Base-by-base conservation (phyloP, 2,329 filamentous ascomycete genomes). In the Paraconiothyrium brasiliense region DNA sequence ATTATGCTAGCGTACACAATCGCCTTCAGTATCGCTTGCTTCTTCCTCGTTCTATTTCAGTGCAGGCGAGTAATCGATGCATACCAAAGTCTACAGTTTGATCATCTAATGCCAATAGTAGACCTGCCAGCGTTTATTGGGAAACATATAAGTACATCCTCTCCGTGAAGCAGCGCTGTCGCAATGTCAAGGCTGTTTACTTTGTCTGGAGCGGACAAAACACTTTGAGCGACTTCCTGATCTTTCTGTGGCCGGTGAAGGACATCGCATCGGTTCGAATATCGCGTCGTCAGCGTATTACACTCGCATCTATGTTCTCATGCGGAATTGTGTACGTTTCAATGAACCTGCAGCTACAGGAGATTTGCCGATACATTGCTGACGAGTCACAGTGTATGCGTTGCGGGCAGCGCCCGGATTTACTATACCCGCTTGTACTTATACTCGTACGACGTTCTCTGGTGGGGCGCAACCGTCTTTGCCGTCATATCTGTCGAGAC, bases 321-420 rank as follows among this genome's bases (percentile, higher is more conserved):
- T 61, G 75, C 0, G 74, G 75, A 24, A 63, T 73, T 3, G 64
- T 76, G 73, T 71, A 56, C 51, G 68, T 54, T 13, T 8, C 7
- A 4, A 3, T 3, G 3, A 3, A 13, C n/a, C 27, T 30, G 27
- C 27, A 6, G 4, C 6, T 30, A 6, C 6, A 30, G 27, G 6
- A 4, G 4, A 4, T 8, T 10, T 24, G 7, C n/a, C n/a, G 32
- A 16, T 16, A n/a, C 35, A 3, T 2, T 20, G 16, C 39, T 11
- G 22, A 51, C 34, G 1, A 81, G 77, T 54, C 80, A 83, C 24
- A 71, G 69, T 58, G 70, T 77, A 5, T 77, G 72, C 52, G 59
- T 76, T 20, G 73, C 71, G 10, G 75, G 75, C n/a, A 59, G 70
- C 32, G 62, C 67, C 30, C 72, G 75, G 6, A 59, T 76, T 1